Conservation (phyloP, 441 rosid species). For the Eruca vesicaria region DNA sequence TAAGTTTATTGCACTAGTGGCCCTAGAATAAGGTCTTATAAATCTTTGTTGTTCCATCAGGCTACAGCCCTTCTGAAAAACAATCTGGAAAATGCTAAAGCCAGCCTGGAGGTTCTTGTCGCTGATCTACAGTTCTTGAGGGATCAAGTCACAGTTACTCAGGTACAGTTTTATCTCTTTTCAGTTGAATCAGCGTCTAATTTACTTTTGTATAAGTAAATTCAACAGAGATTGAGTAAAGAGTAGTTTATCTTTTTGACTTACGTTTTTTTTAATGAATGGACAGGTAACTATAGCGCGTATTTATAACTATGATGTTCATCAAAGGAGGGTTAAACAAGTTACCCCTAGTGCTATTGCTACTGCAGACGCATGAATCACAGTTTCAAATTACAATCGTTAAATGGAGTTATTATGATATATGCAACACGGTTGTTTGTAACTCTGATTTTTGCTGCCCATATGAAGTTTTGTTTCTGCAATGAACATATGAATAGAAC, state of each 20-base stretch:
- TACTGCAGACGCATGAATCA: conserved; percentile 44
- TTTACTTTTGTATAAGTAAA: background rate
- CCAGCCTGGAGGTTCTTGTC: conserved; percentile 88
- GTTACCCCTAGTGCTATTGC: conserved; percentile 43
- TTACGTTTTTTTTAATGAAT: background rate
- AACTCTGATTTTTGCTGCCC: background rate
- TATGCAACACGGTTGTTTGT: background rate
- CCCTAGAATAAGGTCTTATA: conserved; percentile 30
- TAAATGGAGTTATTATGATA: background rate
- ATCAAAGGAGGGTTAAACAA: conserved; percentile 69
- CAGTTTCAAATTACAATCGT: background rate
- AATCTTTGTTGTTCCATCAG: conserved; percentile 42
- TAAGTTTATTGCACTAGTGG: conserved; percentile 21
- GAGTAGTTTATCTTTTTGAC: background rate
- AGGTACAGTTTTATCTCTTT: conserved; percentile 43
- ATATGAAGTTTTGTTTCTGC: background rate
- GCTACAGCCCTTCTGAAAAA: conserved; percentile 72
- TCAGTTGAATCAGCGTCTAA: background rate
- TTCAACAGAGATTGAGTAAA: background rate
- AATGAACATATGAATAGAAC: background rate
- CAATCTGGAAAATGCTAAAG: conserved; percentile 91
- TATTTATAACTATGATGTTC: conserved; percentile 88
- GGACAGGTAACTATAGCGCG: conserved; percentile 77
- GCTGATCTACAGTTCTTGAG: conserved; percentile 88
- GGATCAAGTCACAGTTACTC: conserved; percentile 95